Evolutionary conservation across 1,284 basidiomycete species (phyloP).

Genomic region (Ustilago trichophora): DNA sequence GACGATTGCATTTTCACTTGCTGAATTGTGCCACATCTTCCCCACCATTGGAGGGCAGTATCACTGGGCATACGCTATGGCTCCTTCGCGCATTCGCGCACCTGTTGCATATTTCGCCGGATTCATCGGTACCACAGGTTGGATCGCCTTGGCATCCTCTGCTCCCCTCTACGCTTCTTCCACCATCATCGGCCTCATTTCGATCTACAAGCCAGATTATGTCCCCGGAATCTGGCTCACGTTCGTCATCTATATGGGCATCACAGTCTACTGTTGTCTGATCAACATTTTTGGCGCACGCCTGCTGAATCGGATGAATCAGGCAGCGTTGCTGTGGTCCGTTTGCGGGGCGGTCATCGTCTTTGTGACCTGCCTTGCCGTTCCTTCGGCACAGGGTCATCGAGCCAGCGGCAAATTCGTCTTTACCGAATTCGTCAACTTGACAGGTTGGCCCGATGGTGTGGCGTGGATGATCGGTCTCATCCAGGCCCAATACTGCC

Average conservation of each 20-base stretch:
- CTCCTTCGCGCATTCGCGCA: conserved; percentile 4
- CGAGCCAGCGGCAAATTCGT: conserved; percentile 25
- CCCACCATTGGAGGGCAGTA: conserved; percentile 41
- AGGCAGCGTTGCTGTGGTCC: conserved; percentile 27
- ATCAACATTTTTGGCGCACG: conserved; percentile 38
- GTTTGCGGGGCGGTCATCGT: conserved; percentile 24
- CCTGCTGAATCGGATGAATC: conserved; percentile 32
- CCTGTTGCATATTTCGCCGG: conserved; percentile 31
- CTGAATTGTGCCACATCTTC: conserved; percentile 44
- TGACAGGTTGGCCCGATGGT: conserved; percentile 44
- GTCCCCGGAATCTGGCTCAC: conserved; percentile 5
- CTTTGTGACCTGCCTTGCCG: conserved; percentile 36
- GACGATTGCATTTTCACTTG: conserved; percentile 29
- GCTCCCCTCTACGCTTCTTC: conserved; percentile 31
- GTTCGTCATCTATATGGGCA: conserved; percentile 28
- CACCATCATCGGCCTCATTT: conserved; percentile 20
- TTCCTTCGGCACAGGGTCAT: conserved; percentile 17
- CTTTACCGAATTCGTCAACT: conserved; percentile 38
- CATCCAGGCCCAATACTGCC: conserved; percentile 42
- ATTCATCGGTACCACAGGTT: conserved; percentile 34
- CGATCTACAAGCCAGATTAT: conserved; percentile 26
- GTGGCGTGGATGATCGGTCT: conserved; percentile 46
- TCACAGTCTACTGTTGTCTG: conserved; percentile 26
- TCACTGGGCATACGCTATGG: conserved; percentile 41
- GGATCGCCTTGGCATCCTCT: conserved; percentile 34